A percentile compares a stretch with the other conserved stretches of the same genome.
Conservation (phyloP, 192 early-diverging fungal species). For the Chytriomyces confervae region DNA sequence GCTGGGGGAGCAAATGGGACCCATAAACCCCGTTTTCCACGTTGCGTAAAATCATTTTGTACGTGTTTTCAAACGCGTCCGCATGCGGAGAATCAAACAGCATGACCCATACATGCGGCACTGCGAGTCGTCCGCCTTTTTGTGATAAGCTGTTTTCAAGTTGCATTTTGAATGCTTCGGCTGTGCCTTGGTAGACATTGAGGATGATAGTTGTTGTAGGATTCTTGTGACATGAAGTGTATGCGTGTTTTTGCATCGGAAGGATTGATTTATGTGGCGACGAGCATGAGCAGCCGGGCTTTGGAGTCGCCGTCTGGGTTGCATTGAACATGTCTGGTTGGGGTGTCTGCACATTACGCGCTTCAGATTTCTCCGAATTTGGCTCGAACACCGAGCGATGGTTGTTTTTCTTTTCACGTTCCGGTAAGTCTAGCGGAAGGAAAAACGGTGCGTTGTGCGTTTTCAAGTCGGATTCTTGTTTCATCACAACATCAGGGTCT, state of each 20-base stretch:
- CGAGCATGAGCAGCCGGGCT: too few species aligned
- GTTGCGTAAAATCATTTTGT: not conserved
- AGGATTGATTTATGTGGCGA: too few species aligned
- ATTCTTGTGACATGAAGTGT: not conserved
- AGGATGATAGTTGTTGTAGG: slow-evolving; percentile 21
- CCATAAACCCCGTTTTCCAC: slow-evolving; percentile 1
- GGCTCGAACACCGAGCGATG: too few species aligned
- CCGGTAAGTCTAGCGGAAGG: too few species aligned
- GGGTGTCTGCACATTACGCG: too few species aligned
- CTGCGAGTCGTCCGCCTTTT: not conserved
- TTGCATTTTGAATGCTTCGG: slow-evolving; percentile 1
- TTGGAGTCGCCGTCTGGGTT: too few species aligned
- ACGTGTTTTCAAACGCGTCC: not conserved
- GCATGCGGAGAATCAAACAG: slow-evolving; percentile 2
- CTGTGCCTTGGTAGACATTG: slow-evolving; percentile 12
- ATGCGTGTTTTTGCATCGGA: not conserved
- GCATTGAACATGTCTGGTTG: too few species aligned
- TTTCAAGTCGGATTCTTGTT: too few species aligned
- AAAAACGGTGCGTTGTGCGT: too few species aligned
- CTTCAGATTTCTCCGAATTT: too few species aligned
- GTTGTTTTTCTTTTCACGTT: too few species aligned
- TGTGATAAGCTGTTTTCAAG: not conserved
- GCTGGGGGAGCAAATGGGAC: not conserved
- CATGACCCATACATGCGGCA: slow-evolving; percentile 20
- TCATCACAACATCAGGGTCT: too few species aligned